Base-by-base conservation (phyloP, 257 asterid species). In the Mentha longifolia region DNA sequence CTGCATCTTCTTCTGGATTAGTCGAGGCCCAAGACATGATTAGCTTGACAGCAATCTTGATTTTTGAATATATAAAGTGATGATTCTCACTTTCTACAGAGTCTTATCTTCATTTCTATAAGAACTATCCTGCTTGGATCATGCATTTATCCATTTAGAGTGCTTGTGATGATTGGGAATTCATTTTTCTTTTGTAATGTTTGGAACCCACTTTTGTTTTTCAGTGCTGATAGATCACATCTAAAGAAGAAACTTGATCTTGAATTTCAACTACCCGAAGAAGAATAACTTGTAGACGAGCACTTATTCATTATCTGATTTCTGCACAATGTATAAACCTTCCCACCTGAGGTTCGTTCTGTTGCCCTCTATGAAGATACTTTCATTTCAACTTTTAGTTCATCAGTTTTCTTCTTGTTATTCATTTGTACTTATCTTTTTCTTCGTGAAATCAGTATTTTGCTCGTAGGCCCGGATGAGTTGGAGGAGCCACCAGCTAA, bases 191-290 rank as follows among this genome's bases (percentile, higher is more conserved):
- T 33, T 55, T 55, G 14, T 37, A 52, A 68, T 17, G 50, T 33
- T 54, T 57, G 43, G 41, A 50, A 50, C 37, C 68, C 50, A 58
- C 60, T 51, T 68, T 51, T n/a, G n/a, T 72, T 28, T 46, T 68
- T 67, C 92, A 95, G 99, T 70, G 97, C 98, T 77, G 99, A 94
- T 84, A 88, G 92, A 76, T 83, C 97, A 8, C 97, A 94, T 83
- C 83, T 95, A 47, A 92, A 95, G 89, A 89, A 96, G 86, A 95
- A 95, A 76, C 83, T 95, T 11, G 97, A 95, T 82, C 97, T 95
- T 52, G 98, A 92, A 77, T 95, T 92, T 80, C 93, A 81, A 83
- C 78, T 80, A 39, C 96, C 90, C 0, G 95, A 88, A 82, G 96
- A 91, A 68, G 88, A 85, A 65, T 79, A 83, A 79, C 69, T 22